Evolutionary conservation across 495 filamentous ascomycete species (phyloP), one percentile per base, ranked within the genome.

Genomic region (Aspergillus bridgeri): DNA sequence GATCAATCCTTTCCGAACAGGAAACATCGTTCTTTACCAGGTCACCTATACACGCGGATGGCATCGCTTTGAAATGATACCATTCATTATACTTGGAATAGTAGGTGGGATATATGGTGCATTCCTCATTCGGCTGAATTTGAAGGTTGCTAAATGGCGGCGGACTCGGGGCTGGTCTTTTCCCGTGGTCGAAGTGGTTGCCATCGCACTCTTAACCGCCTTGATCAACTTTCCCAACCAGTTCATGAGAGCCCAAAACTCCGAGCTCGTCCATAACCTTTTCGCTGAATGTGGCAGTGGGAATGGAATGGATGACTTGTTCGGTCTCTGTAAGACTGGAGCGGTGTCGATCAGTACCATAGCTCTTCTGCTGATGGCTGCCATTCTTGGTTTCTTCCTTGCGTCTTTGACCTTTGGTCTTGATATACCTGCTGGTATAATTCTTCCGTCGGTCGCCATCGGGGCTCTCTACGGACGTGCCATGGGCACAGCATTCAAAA

Each of bases 381-480:
- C 91, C 6, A 60, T 90, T 20, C 79, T 96, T 3, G 92, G 90
- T 24, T 94, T 96, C 71, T 81, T 92, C 63, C 84, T 98, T 6
- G 87, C 95, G 18, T 83, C 89, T 44, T 75, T 94, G 54, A 98
- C 95, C 5, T 98, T 98, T 67, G 95, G 94, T 48, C 84, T 98
- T n/a, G 91, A 96, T 63, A 89, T 98, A 48, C 94, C 94, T 17
- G 95, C 94, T 2, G 94, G 94, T 49, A 96, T 98, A 60, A 95
- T 98, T 52, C 82, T 98, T 17, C 94, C 94, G 0, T 96, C 92
- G n/a, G 93, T 98, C 84, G 91, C 94, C 53, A 92, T 98, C 59
- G 94, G 94, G 46, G 92, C 91, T 6, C 82, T 98, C 4, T 89
- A 89, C 57, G 94, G 94, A n/a, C 89, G 94, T 27, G 92, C 91